Conservation (phyloP, 371 early-diverging fungal species). For the Actinomortierella wolfii region DNA sequence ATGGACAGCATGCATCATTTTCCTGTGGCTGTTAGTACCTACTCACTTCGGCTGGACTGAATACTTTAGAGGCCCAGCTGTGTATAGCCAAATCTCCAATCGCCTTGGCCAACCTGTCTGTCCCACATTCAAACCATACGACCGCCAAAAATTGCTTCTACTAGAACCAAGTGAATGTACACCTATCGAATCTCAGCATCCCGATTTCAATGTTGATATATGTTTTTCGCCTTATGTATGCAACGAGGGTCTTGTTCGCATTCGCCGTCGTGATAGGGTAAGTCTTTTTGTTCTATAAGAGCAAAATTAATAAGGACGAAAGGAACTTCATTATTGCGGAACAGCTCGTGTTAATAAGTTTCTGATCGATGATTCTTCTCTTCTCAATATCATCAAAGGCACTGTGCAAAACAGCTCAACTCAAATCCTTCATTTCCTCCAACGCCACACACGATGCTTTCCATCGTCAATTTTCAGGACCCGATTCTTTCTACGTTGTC, state of each 20-base stretch:
- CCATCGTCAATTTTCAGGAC: constrained; percentile 40
- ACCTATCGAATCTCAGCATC: constrained; percentile 14
- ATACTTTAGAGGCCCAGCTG: constrained; percentile 9
- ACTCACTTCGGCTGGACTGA: neutral
- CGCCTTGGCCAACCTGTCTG: constrained; percentile 28
- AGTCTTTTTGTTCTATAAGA: neutral
- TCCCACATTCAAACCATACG: constrained; percentile 28
- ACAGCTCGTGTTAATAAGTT: neutral
- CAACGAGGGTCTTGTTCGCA: constrained; percentile 36
- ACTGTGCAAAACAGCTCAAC: constrained; percentile 18
- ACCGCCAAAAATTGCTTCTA: constrained; percentile 31
- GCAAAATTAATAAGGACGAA: neutral
- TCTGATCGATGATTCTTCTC: neutral
- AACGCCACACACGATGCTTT: constrained; percentile 39
- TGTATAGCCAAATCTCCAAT: constrained; percentile 24
- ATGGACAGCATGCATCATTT: neutral
- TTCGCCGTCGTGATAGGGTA: constrained; percentile 32
- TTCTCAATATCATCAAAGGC: neutral
- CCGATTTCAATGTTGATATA: constrained; percentile 32
- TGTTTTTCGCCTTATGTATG: constrained; percentile 38
- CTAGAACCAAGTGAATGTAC: constrained; percentile 33
- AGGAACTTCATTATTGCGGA: neutral
- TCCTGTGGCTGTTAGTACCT: constrained; percentile 16
- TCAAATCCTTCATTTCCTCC: constrained; percentile 19
- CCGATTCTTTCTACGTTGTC: constrained; percentile 34